Percentiles rank a stretch among this genome's conserved stretches.
These are phyloP conservation scores for Penicillium sp. DNA, from an alignment of 2,329 filamentous ascomycete species.

Conservation along the genomic window DNA sequence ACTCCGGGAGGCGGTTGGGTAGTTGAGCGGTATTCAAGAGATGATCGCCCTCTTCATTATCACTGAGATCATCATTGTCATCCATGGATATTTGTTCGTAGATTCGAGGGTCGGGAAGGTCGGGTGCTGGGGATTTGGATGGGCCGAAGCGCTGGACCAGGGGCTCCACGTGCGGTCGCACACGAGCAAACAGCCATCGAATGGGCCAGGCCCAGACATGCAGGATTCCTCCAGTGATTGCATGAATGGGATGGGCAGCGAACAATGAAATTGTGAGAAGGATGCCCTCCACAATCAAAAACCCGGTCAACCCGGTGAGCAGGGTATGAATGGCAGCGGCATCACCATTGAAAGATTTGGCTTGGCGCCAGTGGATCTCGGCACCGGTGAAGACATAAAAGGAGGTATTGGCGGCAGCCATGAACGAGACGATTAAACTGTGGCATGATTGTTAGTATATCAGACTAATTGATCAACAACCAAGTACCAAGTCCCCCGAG, in stretches of 20 bases:
- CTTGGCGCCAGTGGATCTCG: conserved; percentile 41
- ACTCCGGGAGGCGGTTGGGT: conserved; percentile 7
- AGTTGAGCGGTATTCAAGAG: conserved; percentile 15
- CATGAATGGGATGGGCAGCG: conserved; percentile 26
- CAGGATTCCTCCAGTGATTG: conserved; percentile 28
- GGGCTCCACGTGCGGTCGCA: conserved; percentile 9
- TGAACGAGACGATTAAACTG: conserved; percentile 34
- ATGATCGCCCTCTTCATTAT: conserved; percentile 23
- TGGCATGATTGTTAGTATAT: background rate
- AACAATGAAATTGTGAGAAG: conserved; percentile 29
- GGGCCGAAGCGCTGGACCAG: conserved; percentile 8
- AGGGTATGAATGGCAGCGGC: conserved; percentile 36
- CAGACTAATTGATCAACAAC: too few relatives aligned
- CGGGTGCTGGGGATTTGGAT: background rate
- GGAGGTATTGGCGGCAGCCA: conserved; percentile 36
- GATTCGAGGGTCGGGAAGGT: conserved; percentile 21
- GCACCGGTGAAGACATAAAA: conserved; percentile 38
- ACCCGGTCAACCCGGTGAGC: conserved; percentile 35
- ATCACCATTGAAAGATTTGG: conserved; percentile 34
- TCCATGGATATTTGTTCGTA: conserved; percentile 29
- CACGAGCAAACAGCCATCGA: conserved; percentile 14
- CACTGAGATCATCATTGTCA: conserved; percentile 25
- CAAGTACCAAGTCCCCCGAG: too few relatives aligned
- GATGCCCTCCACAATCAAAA: conserved; percentile 33
- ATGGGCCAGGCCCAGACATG: conserved; percentile 27